Base-by-base conservation (phyloP, 331 rosid genomes). In the Cydonia oblonga region DNA sequence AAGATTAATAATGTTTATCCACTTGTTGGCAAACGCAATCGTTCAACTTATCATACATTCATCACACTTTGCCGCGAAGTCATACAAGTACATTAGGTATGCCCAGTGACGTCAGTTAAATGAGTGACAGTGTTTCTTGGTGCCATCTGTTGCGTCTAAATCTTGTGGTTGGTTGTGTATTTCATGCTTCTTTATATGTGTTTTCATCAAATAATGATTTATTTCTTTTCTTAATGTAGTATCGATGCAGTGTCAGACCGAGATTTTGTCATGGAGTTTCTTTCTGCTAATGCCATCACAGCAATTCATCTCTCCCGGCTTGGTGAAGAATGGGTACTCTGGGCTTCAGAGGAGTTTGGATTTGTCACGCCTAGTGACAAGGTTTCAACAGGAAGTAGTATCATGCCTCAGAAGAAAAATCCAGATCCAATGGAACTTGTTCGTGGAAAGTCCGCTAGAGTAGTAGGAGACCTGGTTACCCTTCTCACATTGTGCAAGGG, bases 371-470 rank as follows among this genome's bases (percentile, higher is more conserved):
- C 98, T 51, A 89, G 93, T 59, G 98, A 93, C 70, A 81, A 96
- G 49, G 97, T 93, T 79, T 93, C 97, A 62, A 93, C 97, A 18
- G 98, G 97, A 58, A 93, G 97, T 77, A 93, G 98, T 62, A 93
- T 93, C 75, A 93, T 93, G 98, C 98, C 98, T 82, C 98, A 93
- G 88, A 91, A 93, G 83, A 93, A 93, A 84, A 93, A 93, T 70
- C 98, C 97, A 26, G 98, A 89, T 79, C 98, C 98, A 49, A 93
- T 93, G 98, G 98, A 91, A 82, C 98, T 93, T 72, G 97, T 93
- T 58, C 98, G 98, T 62, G 97, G 97, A 64, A 93, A 93, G 82
- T 91, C 97, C 68, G 97, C 96, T 35, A 88, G 98, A 81, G 90
- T 89, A 59, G 86, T 93, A 23, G 97, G 98, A 62, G 96, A 86